phyloP scores from a whole-genome alignment of 768 basidiomycete species.

The Tylopilus sp. region DNA sequence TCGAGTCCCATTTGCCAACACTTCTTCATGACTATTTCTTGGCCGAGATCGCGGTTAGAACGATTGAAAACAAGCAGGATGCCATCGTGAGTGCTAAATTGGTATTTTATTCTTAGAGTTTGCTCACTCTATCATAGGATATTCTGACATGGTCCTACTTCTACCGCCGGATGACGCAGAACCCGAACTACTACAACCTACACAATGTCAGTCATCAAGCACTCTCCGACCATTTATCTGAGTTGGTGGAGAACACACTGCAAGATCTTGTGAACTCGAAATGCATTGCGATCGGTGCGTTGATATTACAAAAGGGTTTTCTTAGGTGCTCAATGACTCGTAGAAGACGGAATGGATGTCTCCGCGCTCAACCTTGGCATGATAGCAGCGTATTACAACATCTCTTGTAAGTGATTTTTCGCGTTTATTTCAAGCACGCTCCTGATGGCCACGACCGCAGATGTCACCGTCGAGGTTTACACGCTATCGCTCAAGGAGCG shows the following conservation, averaged over 20 bases:
- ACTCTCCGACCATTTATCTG: conserved; percentile 92
- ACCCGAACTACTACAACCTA: conserved; percentile 92
- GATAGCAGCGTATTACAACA: conserved; percentile 97
- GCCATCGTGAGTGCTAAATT: conserved; percentile 62
- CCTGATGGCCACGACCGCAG: conserved; percentile 36
- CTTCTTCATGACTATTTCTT: conserved; percentile 95
- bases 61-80: conserved; percentile 99
- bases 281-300: conserved; percentile 81
- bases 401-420: conserved; percentile 61
- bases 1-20: too few relatives aligned
- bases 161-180: conserved; percentile 96
- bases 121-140: conserved; percentile 49
- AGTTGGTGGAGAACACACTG: conserved; percentile 91
- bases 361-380: conserved; percentile 93
- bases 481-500: conserved; percentile 92
- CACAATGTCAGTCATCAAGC: conserved; percentile 96
- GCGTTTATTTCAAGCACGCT: too few relatives aligned
- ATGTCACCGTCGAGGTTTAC: conserved; percentile 97
- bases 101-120: background rate
- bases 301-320: conserved; percentile 13
- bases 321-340: background rate
- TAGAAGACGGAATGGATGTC: conserved; percentile 90
- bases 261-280: conserved; percentile 91
- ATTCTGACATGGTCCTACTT: conserved; percentile 99
- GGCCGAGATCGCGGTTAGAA: conserved; percentile 97